phyloP scores from a whole-genome alignment of 306 rosid species.

The Corylus americana region DNA sequence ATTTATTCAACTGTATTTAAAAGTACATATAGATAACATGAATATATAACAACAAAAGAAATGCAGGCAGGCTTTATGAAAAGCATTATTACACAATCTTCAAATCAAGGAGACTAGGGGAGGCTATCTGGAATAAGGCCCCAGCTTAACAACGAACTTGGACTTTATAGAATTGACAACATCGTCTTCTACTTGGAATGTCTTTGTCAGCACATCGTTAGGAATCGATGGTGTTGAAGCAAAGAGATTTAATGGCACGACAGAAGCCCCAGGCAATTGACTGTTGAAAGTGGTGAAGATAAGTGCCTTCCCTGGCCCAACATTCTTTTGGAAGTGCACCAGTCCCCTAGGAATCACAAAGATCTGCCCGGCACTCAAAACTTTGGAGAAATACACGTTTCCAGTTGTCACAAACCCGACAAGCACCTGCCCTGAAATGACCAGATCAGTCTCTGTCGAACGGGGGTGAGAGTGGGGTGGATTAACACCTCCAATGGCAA shows the following conservation, averaged over 20 bases:
- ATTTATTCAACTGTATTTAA: too few species aligned
- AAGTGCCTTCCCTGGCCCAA: conserved; percentile 37
- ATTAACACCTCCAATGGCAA: conserved; percentile 41
- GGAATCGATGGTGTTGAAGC: conserved; percentile 35
- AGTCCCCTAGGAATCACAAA: conserved; percentile 45
- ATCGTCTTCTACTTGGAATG: conserved; percentile 33
- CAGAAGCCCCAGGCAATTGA: conserved; percentile 36
- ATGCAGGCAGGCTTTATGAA: not conserved
- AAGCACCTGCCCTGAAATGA: not conserved
- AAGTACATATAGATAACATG: too few species aligned
- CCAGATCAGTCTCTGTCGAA: not conserved
- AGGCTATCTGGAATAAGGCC: not conserved
- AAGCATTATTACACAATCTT: not conserved
- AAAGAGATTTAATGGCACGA: conserved; percentile 26
- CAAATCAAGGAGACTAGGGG: not conserved
- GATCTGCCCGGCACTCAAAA: too few species aligned
- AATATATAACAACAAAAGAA: not conserved
- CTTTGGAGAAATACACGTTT: conserved; percentile 24
- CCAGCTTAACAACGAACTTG: conserved; percentile 30
- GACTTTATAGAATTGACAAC: conserved; percentile 38
- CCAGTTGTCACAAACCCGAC: conserved; percentile 48
- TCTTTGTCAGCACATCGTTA: conserved; percentile 24
- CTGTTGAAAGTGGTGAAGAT: conserved; percentile 47
- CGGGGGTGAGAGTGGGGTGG: conserved; percentile 49
- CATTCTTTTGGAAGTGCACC: conserved; percentile 41